Base-by-base conservation (phyloP, 1,284 basidiomycete genomes). In the Pseudozyma thailandica region DNA sequence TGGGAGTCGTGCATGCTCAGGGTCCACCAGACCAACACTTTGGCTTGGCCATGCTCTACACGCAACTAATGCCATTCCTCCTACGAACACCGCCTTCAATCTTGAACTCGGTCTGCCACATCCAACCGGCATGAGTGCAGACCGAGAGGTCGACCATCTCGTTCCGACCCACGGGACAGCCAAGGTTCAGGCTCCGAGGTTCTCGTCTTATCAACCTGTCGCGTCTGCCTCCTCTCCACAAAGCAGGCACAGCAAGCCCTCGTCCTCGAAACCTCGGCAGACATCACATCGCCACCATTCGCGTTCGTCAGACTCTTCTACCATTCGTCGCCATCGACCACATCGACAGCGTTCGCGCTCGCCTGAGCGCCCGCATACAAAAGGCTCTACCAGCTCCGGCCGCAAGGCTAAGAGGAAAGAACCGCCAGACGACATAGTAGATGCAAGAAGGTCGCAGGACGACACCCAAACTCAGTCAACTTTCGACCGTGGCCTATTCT, bases 71-170 rank as follows among this genome's bases (percentile, higher is more conserved):
- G 33, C n/a, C 33, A n/a, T 7, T n/a, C 6, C 30, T 31, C 30
- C 18, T 20, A 41, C 38, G 18, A 8, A 7, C 6, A 21, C 18
- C 10, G 18, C 12, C 13, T 13, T 41, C 18, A 20, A n/a, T 9
- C 38, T 41, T n/a, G 38, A 8, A 42, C 50, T 53, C 47, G 62
- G 57, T 66, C 63, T 66, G 57, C 52, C 49, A 25, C 48, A 49
- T 46, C 30, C 27, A 16, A 25, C 13, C 31, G 16, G 41, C 33
- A 60, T 66, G 63, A 56, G 45, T 46, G 57, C 52, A 56, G 63
- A 48, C 57, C 56, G 52, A 49, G 51, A 26, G 5, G 31, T 20
- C 47, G 45, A 20, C 33, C 33, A 35, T 35, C 33, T 21, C 20
- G 33, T 20, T 6, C 18, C 31, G 8, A 41, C 35, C 20, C 16